Conservation (phyloP, 2,329 filamentous ascomycete genomes). For the Fusarium multiceps region DNA sequence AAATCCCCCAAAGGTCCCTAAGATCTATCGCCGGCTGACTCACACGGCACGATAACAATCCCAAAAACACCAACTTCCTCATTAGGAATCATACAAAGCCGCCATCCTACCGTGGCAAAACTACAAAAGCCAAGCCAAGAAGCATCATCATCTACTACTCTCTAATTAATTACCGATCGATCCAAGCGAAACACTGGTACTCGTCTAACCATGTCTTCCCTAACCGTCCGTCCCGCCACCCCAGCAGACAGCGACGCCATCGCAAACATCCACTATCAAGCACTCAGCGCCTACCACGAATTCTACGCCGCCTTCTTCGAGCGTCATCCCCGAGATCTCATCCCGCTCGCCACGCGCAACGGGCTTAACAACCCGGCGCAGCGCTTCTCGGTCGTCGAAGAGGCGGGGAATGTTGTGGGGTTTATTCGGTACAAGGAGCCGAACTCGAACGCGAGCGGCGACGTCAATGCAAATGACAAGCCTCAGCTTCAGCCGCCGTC, state of each 20-base stretch:
- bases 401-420: slow-evolving; percentile 28
- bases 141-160: not conserved
- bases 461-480: not conserved
- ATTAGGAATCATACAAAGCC: slow-evolving; percentile 24
- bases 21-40: slow-evolving; percentile 27
- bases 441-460: slow-evolving; percentile 21
- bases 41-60: slow-evolving; percentile 4
- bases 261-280: slow-evolving; percentile 32
- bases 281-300: slow-evolving; percentile 32
- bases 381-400: slow-evolving; percentile 33
- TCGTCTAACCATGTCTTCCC: slow-evolving; percentile 16
- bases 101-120: too few species aligned
- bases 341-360: slow-evolving; percentile 24
- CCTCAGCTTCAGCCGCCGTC: not conserved
- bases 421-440: slow-evolving; percentile 37
- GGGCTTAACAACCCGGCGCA: slow-evolving; percentile 29
- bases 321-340: slow-evolving; percentile 29
- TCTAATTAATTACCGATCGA: not conserved
- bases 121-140: slow-evolving; percentile 17
- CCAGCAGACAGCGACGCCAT: slow-evolving; percentile 33
- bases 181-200: not conserved
- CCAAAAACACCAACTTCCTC: slow-evolving; percentile 29
- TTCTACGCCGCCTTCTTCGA: slow-evolving; percentile 42
- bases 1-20: not conserved
- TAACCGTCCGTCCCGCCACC: slow-evolving; percentile 35